Evolutionary conservation across 768 basidiomycete species (phyloP).

Genomic region (Lactarius tabidus): DNA sequence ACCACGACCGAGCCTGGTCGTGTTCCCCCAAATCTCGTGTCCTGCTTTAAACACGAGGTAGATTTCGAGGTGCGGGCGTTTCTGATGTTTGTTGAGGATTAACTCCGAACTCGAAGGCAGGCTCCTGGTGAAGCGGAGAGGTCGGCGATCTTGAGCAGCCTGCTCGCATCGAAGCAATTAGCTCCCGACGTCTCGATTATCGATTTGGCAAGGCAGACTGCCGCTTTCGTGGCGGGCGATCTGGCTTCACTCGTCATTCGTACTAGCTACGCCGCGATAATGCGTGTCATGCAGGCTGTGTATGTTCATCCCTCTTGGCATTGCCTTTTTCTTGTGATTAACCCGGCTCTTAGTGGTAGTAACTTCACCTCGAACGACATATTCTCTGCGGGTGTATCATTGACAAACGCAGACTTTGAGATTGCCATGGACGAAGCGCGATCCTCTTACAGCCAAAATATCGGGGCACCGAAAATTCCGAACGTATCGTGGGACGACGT

Average conservation of each 20-base stretch:
- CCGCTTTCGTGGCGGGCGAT: conserved; percentile 83
- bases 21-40: conserved; percentile 57
- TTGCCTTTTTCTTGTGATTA: conserved; percentile 1
- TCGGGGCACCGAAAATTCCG: conserved; percentile 97
- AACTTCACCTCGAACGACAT: conserved; percentile 30
- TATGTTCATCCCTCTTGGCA: not conserved
- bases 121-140: conserved; percentile 79
- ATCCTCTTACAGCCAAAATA: conserved; percentile 79
- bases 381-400: conserved; percentile 38
- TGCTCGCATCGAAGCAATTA: conserved; percentile 41
- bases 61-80: conserved; percentile 49
- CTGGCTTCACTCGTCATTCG: conserved; percentile 63
- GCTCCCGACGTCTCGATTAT: conserved; percentile 77
- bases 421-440: conserved; percentile 67
- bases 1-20: conserved; percentile 65
- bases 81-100: conserved; percentile 31
- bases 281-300: conserved; percentile 36
- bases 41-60: conserved; percentile 84
- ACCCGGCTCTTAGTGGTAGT: conserved; percentile 23
- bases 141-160: conserved; percentile 49
- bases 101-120: conserved; percentile 37
- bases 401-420: conserved; percentile 65
- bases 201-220: conserved; percentile 78
- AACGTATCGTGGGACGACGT: conserved; percentile 97
- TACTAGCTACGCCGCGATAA: conserved; percentile 52